phyloP scores from a whole-genome alignment of 1,284 basidiomycete species.

The Ustilago trichophora region DNA sequence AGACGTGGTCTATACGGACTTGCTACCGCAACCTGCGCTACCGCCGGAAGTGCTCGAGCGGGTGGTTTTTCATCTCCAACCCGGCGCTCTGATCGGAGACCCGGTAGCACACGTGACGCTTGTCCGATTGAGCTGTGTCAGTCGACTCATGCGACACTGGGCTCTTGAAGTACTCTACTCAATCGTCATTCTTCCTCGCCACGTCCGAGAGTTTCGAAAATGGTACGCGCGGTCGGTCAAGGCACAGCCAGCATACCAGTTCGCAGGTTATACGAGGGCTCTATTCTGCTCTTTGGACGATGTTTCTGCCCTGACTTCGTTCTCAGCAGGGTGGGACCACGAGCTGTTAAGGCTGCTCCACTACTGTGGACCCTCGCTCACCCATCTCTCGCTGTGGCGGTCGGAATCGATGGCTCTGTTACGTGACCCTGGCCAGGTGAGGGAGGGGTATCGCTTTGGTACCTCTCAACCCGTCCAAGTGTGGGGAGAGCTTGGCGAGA shows the following conservation, averaged over 20 bases:
- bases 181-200: slow-evolving; percentile 59
- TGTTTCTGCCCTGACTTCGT: slow-evolving; percentile 57
- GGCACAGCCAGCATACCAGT: slow-evolving; percentile 52
- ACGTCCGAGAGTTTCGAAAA: slow-evolving; percentile 62
- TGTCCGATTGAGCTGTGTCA: slow-evolving; percentile 49
- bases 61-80: slow-evolving; percentile 36
- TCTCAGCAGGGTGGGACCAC: slow-evolving; percentile 63
- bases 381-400: slow-evolving; percentile 60
- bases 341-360: slow-evolving; percentile 60
- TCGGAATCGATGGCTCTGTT: slow-evolving; percentile 59
- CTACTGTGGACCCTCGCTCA: slow-evolving; percentile 54
- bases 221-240: slow-evolving; percentile 56
- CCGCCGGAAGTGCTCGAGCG: slow-evolving; percentile 56
- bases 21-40: slow-evolving; percentile 42
- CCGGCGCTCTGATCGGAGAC: slow-evolving; percentile 48
- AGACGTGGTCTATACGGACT: slow-evolving; percentile 7
- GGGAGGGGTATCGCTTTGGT: slow-evolving; percentile 42
- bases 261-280: slow-evolving; percentile 49
- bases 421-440: slow-evolving; percentile 60
- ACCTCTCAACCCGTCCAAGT: slow-evolving; percentile 49
- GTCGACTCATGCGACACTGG: slow-evolving; percentile 48
- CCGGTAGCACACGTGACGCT: slow-evolving; percentile 40
- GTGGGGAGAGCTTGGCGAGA: slow-evolving; percentile 38
- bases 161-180: slow-evolving; percentile 53
- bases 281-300: slow-evolving; percentile 58